A percentile compares a stretch with the other conserved stretches of the same genome.
Evolutionary conservation across 2,329 filamentous ascomycete genomes (phyloP).

Genomic region (Ambrosiella cleistominuta): DNA sequence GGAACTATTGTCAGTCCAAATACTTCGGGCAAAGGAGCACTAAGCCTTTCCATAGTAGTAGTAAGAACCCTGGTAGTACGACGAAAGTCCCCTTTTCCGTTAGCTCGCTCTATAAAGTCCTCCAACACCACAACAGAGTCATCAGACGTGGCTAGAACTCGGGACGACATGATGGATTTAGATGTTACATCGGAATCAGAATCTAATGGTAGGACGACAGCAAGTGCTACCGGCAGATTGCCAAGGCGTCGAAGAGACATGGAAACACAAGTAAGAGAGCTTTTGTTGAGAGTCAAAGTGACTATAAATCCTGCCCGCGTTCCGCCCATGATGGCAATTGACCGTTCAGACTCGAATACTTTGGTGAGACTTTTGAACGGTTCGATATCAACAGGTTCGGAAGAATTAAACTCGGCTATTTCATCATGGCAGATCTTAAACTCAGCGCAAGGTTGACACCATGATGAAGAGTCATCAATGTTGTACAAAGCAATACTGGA

Average conservation of each 20-base stretch:
- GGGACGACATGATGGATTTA: background rate
- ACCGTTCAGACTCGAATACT: slow-evolving; percentile 17
- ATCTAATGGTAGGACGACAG: background rate
- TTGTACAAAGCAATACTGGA: background rate
- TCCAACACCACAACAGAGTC: slow-evolving; percentile 28
- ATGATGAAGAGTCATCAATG: slow-evolving; percentile 29
- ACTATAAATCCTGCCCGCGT: slow-evolving; percentile 35
- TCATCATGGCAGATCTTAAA: background rate
- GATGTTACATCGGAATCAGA: slow-evolving; percentile 12
- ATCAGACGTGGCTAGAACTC: slow-evolving; percentile 31
- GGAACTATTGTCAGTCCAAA: slow-evolving; percentile 6
- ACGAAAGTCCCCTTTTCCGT: slow-evolving; percentile 19
- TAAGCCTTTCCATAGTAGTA: slow-evolving; percentile 28
- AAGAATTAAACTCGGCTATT: background rate
- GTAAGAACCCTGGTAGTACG: slow-evolving; percentile 32
- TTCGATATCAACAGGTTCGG: slow-evolving; percentile 18
- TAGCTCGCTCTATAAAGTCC: slow-evolving; percentile 19
- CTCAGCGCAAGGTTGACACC: background rate
- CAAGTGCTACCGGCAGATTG: slow-evolving; percentile 18
- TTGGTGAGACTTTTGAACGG: slow-evolving; percentile 30
- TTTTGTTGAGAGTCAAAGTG: slow-evolving; percentile 18
- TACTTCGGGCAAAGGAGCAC: background rate
- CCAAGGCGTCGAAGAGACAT: slow-evolving; percentile 17
- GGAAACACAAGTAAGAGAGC: slow-evolving; percentile 2
- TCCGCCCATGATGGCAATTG: slow-evolving; percentile 25